phyloP scores from a whole-genome alignment of 2,329 filamentous ascomycete species.

The Monilinia fructicola region DNA sequence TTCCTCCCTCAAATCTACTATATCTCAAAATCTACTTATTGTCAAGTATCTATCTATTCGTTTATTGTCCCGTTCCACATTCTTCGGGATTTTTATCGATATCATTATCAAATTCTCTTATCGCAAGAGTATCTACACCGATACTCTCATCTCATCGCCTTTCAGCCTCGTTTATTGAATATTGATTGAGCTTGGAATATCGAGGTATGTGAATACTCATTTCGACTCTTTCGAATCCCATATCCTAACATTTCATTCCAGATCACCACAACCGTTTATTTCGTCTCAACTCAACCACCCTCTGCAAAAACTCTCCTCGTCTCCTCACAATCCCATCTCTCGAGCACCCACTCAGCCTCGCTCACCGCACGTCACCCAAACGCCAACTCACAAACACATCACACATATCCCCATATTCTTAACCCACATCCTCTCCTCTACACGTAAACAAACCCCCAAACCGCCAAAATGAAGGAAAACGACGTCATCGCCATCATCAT shows the following conservation, averaged over 20 bases:
- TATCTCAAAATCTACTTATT: no score
- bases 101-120: slow-evolving; percentile 5
- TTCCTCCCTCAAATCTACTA: not conserved
- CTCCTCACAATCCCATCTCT: not conserved
- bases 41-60: not conserved
- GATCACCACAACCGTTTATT: not conserved
- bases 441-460: slow-evolving; percentile 16
- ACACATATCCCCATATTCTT: not conserved
- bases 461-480: slow-evolving; percentile 60
- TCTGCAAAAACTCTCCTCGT: not conserved
- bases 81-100: not conserved
- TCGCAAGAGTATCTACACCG: slow-evolving; percentile 3
- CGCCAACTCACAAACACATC: not conserved
- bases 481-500: slow-evolving; percentile 68
- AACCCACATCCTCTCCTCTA: not conserved
- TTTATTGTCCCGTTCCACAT: not conserved
- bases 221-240: not conserved
- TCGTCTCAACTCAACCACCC: not conserved
- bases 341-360: slow-evolving; percentile 14
- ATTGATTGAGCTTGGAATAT: not conserved
- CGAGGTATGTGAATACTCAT: not conserved
- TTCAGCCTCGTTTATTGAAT: not conserved
- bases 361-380: slow-evolving; percentile 30
- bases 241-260: not conserved
- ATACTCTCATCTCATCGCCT: not conserved